phyloP scores from a whole-genome alignment of 305 asterid species.

The Solanum hybrid region DNA sequence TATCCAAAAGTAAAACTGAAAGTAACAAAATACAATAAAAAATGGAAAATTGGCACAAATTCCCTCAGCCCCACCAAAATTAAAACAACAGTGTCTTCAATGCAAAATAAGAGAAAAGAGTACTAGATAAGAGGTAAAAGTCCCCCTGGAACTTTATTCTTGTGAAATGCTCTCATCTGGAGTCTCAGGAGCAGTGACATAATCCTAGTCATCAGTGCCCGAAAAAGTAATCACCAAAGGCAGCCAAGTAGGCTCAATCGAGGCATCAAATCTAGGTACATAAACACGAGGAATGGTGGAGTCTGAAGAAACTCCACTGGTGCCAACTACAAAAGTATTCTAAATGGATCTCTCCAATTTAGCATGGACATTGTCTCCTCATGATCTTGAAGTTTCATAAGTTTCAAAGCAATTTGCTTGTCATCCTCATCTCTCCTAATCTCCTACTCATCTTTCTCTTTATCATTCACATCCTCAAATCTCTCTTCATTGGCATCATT shows the following conservation, averaged over 20 bases:
- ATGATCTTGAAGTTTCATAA: too few relatives aligned
- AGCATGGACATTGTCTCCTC: neutral
- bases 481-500: too few relatives aligned
- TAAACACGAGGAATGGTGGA: neutral
- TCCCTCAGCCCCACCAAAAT: neutral
- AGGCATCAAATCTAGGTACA: too few relatives aligned
- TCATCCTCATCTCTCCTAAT: too few relatives aligned
- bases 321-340: neutral
- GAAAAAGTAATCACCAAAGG: neutral
- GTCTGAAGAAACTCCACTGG: neutral
- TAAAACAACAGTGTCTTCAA: too few relatives aligned
- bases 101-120: too few relatives aligned
- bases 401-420: too few relatives aligned
- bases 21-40: too few relatives aligned
- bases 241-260: neutral
- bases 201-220: neutral
- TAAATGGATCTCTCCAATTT: too few relatives aligned
- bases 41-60: neutral
- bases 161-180: neutral
- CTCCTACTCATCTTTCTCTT: too few relatives aligned
- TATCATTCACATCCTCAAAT: too few relatives aligned
- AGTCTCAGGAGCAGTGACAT: neutral
- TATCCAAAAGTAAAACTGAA: neutral
- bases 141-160: neutral
- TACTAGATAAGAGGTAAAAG: neutral